Evolutionary conservation across 306 rosid species (phyloP).

Genomic region (Rosa rugosa): DNA sequence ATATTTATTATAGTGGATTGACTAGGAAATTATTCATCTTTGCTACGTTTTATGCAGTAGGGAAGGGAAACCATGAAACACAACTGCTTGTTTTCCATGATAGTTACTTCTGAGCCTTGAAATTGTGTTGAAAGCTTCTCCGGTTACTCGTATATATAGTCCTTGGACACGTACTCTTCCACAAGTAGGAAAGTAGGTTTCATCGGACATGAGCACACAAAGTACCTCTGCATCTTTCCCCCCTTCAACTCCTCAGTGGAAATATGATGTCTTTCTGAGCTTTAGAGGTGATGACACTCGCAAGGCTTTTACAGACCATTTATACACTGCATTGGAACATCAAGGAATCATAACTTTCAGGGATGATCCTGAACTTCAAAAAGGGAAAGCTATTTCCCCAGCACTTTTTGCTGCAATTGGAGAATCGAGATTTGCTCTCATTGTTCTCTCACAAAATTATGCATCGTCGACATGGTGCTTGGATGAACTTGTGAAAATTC

Average conservation of each 20-base stretch:
- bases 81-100: too few relatives aligned
- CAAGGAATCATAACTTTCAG: neutral
- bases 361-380: neutral
- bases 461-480: constrained; percentile 25
- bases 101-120: too few relatives aligned
- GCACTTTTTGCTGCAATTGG: neutral
- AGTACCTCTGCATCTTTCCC: neutral
- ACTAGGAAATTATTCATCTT: too few relatives aligned
- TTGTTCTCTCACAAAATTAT: constrained; percentile 11
- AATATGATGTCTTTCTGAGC: neutral
- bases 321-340: neutral
- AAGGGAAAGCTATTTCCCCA: neutral
- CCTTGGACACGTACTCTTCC: too few relatives aligned
- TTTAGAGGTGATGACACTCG: neutral
- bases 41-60: too few relatives aligned
- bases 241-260: neutral
- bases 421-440: neutral
- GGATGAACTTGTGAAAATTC: constrained; percentile 9
- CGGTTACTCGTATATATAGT: too few relatives aligned
- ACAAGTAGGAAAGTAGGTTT: too few relatives aligned
- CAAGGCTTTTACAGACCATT: neutral
- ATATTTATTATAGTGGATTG: too few relatives aligned
- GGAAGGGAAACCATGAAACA: too few relatives aligned
- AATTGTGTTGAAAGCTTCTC: too few relatives aligned
- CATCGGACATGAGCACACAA: neutral